Evolutionary conservation across 176 grass and related monocot genomes (phyloP), one percentile per base, ranked within the genome.

Genomic region (sorghum (Sorghum bicolor)): DNA sequence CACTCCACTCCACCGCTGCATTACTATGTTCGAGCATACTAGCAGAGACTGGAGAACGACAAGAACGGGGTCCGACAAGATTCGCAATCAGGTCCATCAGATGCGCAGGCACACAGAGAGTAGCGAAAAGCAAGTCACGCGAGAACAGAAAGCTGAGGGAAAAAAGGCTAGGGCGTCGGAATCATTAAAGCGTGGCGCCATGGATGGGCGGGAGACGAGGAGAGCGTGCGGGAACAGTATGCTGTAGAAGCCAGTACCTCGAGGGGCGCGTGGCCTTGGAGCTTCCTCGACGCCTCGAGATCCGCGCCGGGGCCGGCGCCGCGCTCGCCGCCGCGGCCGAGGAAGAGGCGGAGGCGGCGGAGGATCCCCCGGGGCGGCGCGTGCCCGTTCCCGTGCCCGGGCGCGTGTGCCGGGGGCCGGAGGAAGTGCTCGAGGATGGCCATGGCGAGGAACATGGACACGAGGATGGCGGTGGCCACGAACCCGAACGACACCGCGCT

Each of bases 401-500:
- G 53, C 70, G 70, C 20, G 70, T 82, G 67, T 32, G 24, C 70
- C 12, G 87, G 87, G 32, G 19, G 32, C 1, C 91, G 87, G 55
- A 98, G 91, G 79, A 98, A 98, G 82, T 94, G 93, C 83, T 95
- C 93, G 76, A 98, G 85, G 30, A 98, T 87, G 72, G 93, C 96
- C 93, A 98, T 95, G 80, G 92, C 83, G 69, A 98, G 96, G 89
- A 98, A 98, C 96, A 98, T 95, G 76, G 93, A 98, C 45, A 98
- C 90, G 61, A 98, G 89, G 78, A 98, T 95, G 87, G 93, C 96
- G 57, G 93, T 98, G 76, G 93, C 96, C 50, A 98, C 96, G 91
- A 98, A 98, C 68, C 96, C 96, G 64, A 98, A 98, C 26, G 96
- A 98, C 53, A 98, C 93, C 26, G 96, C 96, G 72, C 87, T 97